Evolutionary conservation across 306 rosid species (phyloP).

Genomic region (Trichosanthes truncata): DNA sequence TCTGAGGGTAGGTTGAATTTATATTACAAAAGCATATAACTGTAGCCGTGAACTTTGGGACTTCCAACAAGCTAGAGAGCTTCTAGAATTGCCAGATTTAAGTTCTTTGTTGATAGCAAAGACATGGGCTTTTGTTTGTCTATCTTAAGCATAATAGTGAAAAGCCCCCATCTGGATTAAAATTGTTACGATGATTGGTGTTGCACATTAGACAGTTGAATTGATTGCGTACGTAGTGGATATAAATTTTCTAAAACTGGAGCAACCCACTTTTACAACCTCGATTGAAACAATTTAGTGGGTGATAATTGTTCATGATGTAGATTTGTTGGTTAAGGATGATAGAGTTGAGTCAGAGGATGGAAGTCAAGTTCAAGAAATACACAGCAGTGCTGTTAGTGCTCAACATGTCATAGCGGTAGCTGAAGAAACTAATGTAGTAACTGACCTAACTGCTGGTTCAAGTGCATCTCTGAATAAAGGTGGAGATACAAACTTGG

Average conservation of each 20-base stretch:
- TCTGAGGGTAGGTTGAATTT: conserved; percentile 37
- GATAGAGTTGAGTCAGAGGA: conserved; percentile 23
- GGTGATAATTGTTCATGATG: background rate
- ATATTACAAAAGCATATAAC: background rate
- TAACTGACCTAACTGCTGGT: conserved; percentile 24
- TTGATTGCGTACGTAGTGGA: background rate
- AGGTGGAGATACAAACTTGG: conserved; percentile 19
- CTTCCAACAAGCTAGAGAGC: background rate
- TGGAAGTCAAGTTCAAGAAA: conserved; percentile 26
- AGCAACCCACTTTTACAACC: background rate
- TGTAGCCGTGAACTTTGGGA: background rate
- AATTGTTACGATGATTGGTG: background rate
- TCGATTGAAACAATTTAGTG: background rate
- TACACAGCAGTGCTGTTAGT: conserved; percentile 26
- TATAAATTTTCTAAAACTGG: background rate
- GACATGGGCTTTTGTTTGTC: background rate
- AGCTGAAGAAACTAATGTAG: conserved; percentile 21
- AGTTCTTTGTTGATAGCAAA: background rate
- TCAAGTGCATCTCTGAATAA: conserved; percentile 21
- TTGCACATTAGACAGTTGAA: background rate
- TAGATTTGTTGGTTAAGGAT: conserved; percentile 24
- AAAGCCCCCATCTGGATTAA: background rate
- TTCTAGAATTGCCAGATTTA: background rate
- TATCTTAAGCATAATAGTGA: background rate
- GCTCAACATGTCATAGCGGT: conserved; percentile 18